Percentiles rank a stretch among this genome's conserved stretches.
Conservation (phyloP, 306 rosid species). For the Gillenia trifoliata region DNA sequence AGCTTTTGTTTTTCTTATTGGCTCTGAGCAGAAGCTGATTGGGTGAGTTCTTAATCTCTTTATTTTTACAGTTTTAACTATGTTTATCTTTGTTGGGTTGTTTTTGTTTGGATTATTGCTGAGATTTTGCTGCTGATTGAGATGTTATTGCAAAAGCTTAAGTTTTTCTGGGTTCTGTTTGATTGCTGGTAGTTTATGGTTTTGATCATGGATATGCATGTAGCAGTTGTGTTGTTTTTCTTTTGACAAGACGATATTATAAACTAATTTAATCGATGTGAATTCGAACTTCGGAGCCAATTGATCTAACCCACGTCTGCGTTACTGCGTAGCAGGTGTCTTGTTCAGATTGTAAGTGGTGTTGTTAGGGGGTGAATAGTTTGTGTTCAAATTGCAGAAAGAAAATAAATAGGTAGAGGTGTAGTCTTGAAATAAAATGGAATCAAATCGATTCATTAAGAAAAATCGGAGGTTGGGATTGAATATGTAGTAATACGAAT, state of each 20-base stretch:
- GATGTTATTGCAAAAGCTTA: neutral
- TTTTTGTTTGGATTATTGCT: neutral
- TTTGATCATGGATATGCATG: neutral
- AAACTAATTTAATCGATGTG: no score
- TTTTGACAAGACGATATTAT: no score
- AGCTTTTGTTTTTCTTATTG: neutral
- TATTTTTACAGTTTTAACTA: neutral
- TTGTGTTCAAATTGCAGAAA: neutral
- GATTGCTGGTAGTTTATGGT: neutral
- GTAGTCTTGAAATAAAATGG: neutral
- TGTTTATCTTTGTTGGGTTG: neutral
- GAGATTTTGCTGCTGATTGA: neutral
- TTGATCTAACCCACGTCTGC: no score
- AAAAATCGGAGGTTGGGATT: neutral
- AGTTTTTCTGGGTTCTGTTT: neutral
- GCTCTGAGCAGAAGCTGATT: slow-evolving; percentile 34
- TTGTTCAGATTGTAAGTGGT: neutral
- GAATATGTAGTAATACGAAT: neutral
- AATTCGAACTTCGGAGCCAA: no score
- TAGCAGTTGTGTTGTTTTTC: neutral
- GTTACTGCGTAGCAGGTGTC: neutral
- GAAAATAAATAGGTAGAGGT: neutral
- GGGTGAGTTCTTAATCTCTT: slow-evolving; percentile 24
- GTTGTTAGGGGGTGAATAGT: neutral
- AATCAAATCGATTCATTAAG: neutral